Percentiles rank a stretch among this genome's conserved stretches.
Evolutionary conservation across 371 early-diverging fungal genomes (phyloP).

Genomic region (Lichtheimia ramosa): DNA sequence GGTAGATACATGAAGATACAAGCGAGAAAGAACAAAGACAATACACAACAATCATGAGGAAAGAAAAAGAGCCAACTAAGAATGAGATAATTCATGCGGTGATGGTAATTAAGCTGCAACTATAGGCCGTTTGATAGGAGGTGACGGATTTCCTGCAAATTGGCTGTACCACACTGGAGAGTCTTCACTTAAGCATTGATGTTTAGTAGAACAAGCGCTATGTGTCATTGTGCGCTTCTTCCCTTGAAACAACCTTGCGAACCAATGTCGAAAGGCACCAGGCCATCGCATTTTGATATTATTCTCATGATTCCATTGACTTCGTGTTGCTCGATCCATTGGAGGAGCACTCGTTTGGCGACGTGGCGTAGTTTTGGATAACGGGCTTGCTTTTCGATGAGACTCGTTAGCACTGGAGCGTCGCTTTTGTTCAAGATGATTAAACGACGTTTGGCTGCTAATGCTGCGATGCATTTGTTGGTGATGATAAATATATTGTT

Average conservation of each 20-base stretch:
- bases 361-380: constrained; percentile 5
- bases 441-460: background rate
- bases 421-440: background rate
- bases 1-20: background rate
- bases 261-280: no score
- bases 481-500: background rate
- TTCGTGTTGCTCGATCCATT: background rate
- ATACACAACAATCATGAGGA: no score
- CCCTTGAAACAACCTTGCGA: background rate
- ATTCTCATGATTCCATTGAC: no score
- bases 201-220: no score
- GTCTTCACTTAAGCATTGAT: background rate
- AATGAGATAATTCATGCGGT: background rate
- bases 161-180: constrained; percentile 27
- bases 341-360: constrained; percentile 21
- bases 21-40: background rate
- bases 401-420: background rate
- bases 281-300: no score
- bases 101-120: constrained; percentile 9
- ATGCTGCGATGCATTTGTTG: constrained; percentile 1
- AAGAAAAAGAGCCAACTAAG: background rate
- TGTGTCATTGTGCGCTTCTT: background rate
- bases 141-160: constrained; percentile 21
- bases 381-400: constrained; percentile 8
- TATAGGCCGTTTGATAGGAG: constrained; percentile 14